Base-by-base conservation (phyloP, 2,329 filamentous ascomycete genomes). In the Colletotrichum destructivum region DNA sequence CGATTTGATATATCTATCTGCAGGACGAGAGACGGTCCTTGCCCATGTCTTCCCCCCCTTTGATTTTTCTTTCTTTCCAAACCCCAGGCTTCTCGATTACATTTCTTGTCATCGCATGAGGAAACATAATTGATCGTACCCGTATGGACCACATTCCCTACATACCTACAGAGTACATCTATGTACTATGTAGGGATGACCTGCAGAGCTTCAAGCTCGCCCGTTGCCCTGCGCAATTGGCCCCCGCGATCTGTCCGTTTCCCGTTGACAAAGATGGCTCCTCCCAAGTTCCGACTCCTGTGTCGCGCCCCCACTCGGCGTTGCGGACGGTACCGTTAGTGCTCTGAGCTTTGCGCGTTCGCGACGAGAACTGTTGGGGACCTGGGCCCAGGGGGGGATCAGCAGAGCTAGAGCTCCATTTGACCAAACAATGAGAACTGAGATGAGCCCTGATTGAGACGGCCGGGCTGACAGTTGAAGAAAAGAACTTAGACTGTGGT, bases 151-250 rank as follows among this genome's bases (percentile, higher is more conserved):
- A 35, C 35, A 35, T 11, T 35, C 9, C 35, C 35, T 38, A 11
- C 35, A 9, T 9, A 35, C 31, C 31, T 38, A 38, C 35, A 38
- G 9, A 38, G 9, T 38, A 38, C 35, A 11, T 38, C 9, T 38
- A 38, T 38, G 35, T 38, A 38, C 35, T 38, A 18, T 23, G 55
- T 52, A 21, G 47, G 51, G 40, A 65, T 68, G 72, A 73, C 64
- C 70, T 75, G 75, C 66, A 72, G 63, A 35, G 47, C n/a, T 65
- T 57, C 71, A 61, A 74, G 74, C 8, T 75, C 71, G 75, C 57
- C 52, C 57, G 40, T 62, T 38, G 49, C 23, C 21, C 38, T 55
- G 55, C 42, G 23, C 40, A 47, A 31, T 60, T 40, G 56, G 57
- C 46, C 51, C 49, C 54, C 54, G 51, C 62, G 44, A 62, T 63